Base-by-base conservation (phyloP, 2,329 filamentous ascomycete species). In the Aspergillus texensis region DNA sequence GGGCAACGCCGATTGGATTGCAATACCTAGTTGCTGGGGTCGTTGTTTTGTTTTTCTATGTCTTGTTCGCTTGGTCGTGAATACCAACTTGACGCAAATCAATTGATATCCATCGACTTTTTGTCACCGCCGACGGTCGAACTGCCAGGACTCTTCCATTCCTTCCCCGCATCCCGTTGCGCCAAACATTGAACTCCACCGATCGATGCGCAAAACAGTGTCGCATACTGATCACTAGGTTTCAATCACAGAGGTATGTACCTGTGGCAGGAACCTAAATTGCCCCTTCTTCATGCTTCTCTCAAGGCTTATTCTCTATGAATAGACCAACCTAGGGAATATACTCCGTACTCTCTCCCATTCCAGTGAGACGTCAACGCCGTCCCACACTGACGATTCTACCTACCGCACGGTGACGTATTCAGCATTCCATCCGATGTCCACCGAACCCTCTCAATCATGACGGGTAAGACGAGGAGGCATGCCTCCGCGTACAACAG, bases 391-490 rank as follows among this genome's bases (percentile, higher is more conserved):
- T 62, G 62, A 68, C 63, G 54, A 53, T 32, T 45, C 36, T 30
- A 14, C 16, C 28, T 10, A 19, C 56, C 32, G 8, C 26, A 43
- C 28, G 55, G 59, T 54, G 62, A 64, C 46, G 19, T 61, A 55
- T 21, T 57, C 45, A 59, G 43, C 61, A 53, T 43, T 57, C 19
- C 66, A 26, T 65, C 69, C 65, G 62, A 74, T 74, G 70, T 67
- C 68, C 64, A 67, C 52, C 60, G 61, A 43, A 62, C 55, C 48
- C 52, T 48, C 59, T 34, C 19, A 62, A 71, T 58, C 67, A 77
- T 77, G 75, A 72, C 71, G 54, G 69, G 70, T 58, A 73, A 72
- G 66, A 69, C 68, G 62, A 73, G 71, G 71, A 71, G 73, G 68
- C 67, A 68, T 60, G 73, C 72, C 67, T 67, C 71, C 30, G 67